A percentile compares a stretch with the other conserved stretches of the same genome.
These are phyloP conservation scores for Epichloe aotearoae DNA, from an alignment of 2,329 filamentous ascomycete genomes.

Conservation along the genomic window DNA sequence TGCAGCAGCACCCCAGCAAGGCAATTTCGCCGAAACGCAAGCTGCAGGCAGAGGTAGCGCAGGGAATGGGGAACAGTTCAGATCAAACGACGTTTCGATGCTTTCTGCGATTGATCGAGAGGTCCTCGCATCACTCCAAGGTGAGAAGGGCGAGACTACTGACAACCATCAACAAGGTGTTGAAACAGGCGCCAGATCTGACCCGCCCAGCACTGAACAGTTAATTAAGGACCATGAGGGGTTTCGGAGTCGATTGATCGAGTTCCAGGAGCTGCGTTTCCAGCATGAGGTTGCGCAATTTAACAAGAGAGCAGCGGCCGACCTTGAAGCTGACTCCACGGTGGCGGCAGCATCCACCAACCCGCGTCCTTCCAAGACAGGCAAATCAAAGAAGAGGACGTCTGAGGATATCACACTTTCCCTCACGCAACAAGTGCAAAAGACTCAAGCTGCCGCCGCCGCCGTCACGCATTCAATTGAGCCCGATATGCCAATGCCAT, in stretches of 20 bases:
- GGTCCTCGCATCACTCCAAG: slow-evolving; percentile 29
- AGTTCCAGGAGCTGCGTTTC: slow-evolving; percentile 71
- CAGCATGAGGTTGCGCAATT: slow-evolving; percentile 48
- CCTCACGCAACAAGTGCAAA: slow-evolving; percentile 74
- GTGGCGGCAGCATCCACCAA: slow-evolving; percentile 1
- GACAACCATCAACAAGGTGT: slow-evolving; percentile 11
- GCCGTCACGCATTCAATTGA: slow-evolving; percentile 33
- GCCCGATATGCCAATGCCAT: slow-evolving; percentile 61
- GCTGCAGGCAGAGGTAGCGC: slow-evolving; percentile 12
- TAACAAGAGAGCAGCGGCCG: slow-evolving; percentile 7
- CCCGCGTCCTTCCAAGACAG: slow-evolving; percentile 5
- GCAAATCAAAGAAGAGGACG: slow-evolving; percentile 19
- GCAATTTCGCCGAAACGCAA: slow-evolving; percentile 58
- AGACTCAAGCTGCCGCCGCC: slow-evolving; percentile 44
- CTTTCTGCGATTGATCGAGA: slow-evolving; percentile 43
- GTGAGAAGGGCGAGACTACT: neutral
- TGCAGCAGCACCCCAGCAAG: slow-evolving; percentile 10
- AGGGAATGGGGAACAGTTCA: slow-evolving; percentile 37
- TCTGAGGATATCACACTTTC: slow-evolving; percentile 38
- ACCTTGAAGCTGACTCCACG: neutral
- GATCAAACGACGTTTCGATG: slow-evolving; percentile 63
- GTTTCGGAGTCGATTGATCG: slow-evolving; percentile 59
- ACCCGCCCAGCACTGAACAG: slow-evolving; percentile 36
- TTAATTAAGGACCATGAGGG: slow-evolving; percentile 43
- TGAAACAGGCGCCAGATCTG: slow-evolving; percentile 26